Conservation (phyloP, 75 land plant species). For the Picea sitchensis region DNA sequence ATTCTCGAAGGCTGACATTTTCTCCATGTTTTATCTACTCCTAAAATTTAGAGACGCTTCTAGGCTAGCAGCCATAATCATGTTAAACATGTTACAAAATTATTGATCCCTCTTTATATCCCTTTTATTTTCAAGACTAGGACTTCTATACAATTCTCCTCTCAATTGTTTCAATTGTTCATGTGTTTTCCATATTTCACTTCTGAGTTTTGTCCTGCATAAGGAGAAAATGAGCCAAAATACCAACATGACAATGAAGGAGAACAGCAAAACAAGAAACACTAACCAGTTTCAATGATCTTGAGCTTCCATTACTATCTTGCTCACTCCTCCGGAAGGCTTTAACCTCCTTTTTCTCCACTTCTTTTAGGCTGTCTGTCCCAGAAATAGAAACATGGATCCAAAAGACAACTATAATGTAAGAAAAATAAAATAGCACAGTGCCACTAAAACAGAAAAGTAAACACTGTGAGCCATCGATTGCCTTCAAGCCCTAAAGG, state of each 20-base stretch:
- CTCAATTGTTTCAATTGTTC: neutral
- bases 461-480: neutral
- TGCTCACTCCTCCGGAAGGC: neutral
- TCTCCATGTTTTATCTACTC: too few species aligned
- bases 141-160: neutral
- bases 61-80: too few species aligned
- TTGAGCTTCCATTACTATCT: neutral
- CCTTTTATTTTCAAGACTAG: too few species aligned
- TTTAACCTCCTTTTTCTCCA: constrained; percentile 1
- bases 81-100: too few species aligned
- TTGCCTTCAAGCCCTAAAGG: neutral
- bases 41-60: too few species aligned
- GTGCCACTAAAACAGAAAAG: neutral
- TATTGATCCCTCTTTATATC: too few species aligned
- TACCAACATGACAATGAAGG: neutral
- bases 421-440: neutral
- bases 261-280: neutral
- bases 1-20: too few species aligned
- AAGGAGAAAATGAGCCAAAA: neutral
- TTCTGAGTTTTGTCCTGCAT: neutral
- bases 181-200: neutral
- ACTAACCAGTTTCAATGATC: constrained; percentile 6
- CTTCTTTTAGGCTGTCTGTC: neutral
- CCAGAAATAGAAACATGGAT: neutral
- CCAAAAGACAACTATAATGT: neutral